These are phyloP conservation scores for Eucalyptus regnans DNA, from an alignment of 345 rosid species.

Conservation along the genomic window DNA sequence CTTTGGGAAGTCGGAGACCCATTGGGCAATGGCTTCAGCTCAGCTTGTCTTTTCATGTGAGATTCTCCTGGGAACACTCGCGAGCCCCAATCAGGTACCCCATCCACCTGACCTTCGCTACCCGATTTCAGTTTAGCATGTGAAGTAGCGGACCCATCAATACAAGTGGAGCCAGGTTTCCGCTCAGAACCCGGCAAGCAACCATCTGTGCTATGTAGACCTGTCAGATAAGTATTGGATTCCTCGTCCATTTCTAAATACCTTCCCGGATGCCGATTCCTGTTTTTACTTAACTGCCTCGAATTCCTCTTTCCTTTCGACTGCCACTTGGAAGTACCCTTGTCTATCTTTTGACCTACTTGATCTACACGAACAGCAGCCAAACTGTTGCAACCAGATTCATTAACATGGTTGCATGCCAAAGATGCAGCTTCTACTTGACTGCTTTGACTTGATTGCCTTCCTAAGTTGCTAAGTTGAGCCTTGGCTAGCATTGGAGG, in stretches of 20 bases:
- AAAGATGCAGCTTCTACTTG: slow-evolving; percentile 27
- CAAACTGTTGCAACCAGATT: slow-evolving; percentile 14
- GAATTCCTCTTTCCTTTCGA: slow-evolving; percentile 90
- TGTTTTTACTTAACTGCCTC: slow-evolving; percentile 57
- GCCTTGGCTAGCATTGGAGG: not conserved
- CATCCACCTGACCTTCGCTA: slow-evolving; percentile 12
- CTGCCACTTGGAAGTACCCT: slow-evolving; percentile 80
- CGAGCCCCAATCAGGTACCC: slow-evolving; percentile 20
- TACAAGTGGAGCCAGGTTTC: not conserved
- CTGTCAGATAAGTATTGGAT: slow-evolving; percentile 11
- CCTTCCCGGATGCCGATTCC: slow-evolving; percentile 45
- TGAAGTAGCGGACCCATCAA: not conserved
- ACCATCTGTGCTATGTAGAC: not conserved
- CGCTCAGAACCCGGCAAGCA: not conserved
- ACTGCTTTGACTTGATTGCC: slow-evolving; percentile 29
- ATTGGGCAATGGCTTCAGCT: slow-evolving; percentile 7
- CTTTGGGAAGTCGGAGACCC: slow-evolving; percentile 39
- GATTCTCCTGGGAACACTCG: slow-evolving; percentile 11
- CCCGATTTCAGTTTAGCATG: slow-evolving; percentile 1
- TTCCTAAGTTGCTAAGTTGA: slow-evolving; percentile 20
- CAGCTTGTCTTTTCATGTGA: slow-evolving; percentile 13
- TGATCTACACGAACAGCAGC: slow-evolving; percentile 10
- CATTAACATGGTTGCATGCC: slow-evolving; percentile 33
- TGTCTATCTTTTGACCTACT: slow-evolving; percentile 46
- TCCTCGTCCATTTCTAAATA: slow-evolving; percentile 30